Conservation (phyloP, 257 asterid genomes). For the Penstemon davidsonii region DNA sequence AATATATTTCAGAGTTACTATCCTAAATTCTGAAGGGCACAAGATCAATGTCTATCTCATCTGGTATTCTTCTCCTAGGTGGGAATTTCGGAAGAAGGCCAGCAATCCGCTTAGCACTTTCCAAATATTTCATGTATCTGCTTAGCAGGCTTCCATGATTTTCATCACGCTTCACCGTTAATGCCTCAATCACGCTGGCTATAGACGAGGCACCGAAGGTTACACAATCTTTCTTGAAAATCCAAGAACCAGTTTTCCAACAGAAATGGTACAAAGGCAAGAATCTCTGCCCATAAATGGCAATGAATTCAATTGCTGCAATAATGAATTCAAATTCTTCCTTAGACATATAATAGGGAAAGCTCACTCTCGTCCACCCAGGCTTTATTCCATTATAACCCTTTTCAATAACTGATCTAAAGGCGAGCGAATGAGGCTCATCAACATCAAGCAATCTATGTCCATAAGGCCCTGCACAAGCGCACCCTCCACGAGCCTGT, state of each 20-base stretch:
- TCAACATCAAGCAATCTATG: conserved; percentile 53
- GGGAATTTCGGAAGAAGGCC: conserved; percentile 51
- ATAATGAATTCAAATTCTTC: conserved; percentile 62
- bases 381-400: conserved; percentile 70
- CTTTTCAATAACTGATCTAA: conserved; percentile 45
- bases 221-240: conserved; percentile 35
- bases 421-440: conserved; percentile 38
- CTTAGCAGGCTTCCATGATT: conserved; percentile 13
- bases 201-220: conserved; percentile 19
- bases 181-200: conserved; percentile 27
- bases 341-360: conserved; percentile 68
- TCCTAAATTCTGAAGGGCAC: conserved; percentile 47
- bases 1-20: no score
- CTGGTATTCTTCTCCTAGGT: conserved; percentile 41
- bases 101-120: conserved; percentile 52
- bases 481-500: conserved; percentile 82
- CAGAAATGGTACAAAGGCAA: conserved; percentile 48
- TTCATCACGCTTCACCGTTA: conserved; percentile 21
- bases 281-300: conserved; percentile 64
- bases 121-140: conserved; percentile 43
- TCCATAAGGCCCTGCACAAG: conserved; percentile 78
- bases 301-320: conserved; percentile 56
- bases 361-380: conserved; percentile 82
- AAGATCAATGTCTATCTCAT: conserved; percentile 42
- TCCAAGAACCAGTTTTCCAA: conserved; percentile 71